Evolutionary conservation across 2,329 filamentous ascomycete genomes (phyloP).

Genomic region (Pseudopithomyces chartarum): DNA sequence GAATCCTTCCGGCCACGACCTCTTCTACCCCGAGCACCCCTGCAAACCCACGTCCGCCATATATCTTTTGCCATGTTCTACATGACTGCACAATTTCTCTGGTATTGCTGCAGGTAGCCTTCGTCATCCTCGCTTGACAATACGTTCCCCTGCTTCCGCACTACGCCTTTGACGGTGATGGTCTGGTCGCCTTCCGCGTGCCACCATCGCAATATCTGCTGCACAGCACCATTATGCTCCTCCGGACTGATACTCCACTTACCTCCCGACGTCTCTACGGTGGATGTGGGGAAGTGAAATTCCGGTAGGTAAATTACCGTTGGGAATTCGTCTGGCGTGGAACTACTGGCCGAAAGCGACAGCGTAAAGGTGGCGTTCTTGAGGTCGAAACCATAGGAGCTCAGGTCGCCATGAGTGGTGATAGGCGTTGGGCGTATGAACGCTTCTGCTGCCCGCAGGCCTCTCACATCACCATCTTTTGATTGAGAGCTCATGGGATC

Average conservation of each 20-base stretch:
- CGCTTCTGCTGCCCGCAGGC: constrained; percentile 89
- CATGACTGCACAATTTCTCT: constrained; percentile 53
- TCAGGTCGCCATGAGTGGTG: constrained; percentile 71
- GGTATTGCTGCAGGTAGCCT: constrained; percentile 73
- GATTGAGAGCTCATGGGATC: constrained; percentile 48
- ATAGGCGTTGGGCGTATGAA: constrained; percentile 87
- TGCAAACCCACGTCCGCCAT: no score
- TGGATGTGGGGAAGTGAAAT: constrained; percentile 85
- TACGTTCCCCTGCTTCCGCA: constrained; percentile 58
- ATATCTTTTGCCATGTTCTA: constrained; percentile 20
- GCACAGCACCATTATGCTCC: constrained; percentile 68
- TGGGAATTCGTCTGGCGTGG: constrained; percentile 67
- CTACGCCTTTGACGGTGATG: constrained; percentile 75
- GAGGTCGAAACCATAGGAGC: constrained; percentile 80
- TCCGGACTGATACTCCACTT: constrained; percentile 86
- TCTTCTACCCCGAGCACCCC: constrained; percentile 1
- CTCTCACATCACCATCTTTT: constrained; percentile 46
- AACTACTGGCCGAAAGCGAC: constrained; percentile 64
- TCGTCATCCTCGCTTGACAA: constrained; percentile 69
- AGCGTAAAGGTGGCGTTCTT: constrained; percentile 78
- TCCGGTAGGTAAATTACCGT: constrained; percentile 87
- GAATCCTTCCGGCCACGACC: background rate
- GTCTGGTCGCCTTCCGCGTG: constrained; percentile 83
- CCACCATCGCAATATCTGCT: constrained; percentile 90
- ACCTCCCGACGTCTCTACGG: constrained; percentile 78